Percentiles rank a stretch among this genome's conserved stretches.
Conservation (phyloP, 306 rosid genomes). For the Dryas drummondii region DNA sequence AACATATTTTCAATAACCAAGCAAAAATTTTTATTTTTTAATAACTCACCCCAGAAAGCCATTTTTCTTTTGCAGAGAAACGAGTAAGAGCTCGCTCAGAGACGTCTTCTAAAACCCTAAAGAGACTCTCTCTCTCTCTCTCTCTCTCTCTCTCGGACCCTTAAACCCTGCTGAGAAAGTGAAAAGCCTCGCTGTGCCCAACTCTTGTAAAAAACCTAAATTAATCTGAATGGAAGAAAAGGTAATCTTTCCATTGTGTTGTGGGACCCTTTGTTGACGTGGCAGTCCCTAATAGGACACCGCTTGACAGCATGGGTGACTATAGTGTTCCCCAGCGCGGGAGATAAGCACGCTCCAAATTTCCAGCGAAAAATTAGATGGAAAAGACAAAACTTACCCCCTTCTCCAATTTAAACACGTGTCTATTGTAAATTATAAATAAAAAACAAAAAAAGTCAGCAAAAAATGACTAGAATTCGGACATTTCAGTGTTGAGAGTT, state of each 20-base stretch:
- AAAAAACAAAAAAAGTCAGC: no score
- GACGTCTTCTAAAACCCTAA: not conserved
- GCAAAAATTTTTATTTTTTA: not conserved
- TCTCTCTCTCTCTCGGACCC: not conserved
- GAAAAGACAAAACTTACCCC: no score
- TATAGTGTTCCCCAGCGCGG: slow-evolving; percentile 24
- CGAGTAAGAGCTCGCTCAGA: not conserved
- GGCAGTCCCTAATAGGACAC: not conserved
- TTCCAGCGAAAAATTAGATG: no score
- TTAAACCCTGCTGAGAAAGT: slow-evolving; percentile 8
- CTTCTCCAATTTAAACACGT: no score
- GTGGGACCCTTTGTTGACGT: not conserved
- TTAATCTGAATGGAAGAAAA: no score
- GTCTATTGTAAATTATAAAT: no score
- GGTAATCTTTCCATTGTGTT: no score
- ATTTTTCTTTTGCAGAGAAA: slow-evolving; percentile 20
- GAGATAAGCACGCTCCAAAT: not conserved
- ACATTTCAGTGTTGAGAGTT: not conserved
- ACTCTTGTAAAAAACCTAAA: no score
- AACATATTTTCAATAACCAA: slow-evolving; percentile 1
- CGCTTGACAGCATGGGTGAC: not conserved
- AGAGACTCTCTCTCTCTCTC: no score
- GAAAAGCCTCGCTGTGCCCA: not conserved
- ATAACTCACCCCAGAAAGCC: slow-evolving; percentile 79
- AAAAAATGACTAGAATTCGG: no score